A percentile compares a stretch with the other conserved stretches of the same genome.
Evolutionary conservation across 768 basidiomycete genomes (phyloP).

Genomic region (Phylloporus sp.): DNA sequence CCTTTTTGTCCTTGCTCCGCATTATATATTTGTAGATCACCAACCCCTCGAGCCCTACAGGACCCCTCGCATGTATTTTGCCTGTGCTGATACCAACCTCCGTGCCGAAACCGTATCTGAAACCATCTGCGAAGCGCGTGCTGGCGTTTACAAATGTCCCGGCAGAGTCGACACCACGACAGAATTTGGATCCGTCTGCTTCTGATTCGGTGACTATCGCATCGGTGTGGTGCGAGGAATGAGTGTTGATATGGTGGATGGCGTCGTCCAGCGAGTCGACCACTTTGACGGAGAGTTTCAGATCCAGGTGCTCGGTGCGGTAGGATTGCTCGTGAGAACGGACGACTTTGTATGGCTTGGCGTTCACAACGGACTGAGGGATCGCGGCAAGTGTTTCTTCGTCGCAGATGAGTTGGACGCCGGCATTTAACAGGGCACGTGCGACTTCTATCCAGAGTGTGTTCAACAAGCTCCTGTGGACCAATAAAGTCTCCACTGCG

Average conservation of each 20-base stretch:
- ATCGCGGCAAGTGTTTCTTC: slow-evolving; percentile 55
- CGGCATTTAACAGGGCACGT: slow-evolving; percentile 56
- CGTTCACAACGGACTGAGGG: slow-evolving; percentile 30
- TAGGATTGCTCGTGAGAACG: slow-evolving; percentile 62
- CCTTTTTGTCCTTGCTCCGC: slow-evolving; percentile 63
- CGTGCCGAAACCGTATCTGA: slow-evolving; percentile 94
- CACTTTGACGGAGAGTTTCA: slow-evolving; percentile 75
- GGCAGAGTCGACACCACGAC: slow-evolving; percentile 84
- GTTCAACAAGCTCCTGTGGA: slow-evolving; percentile 68
- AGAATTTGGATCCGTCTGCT: slow-evolving; percentile 67
- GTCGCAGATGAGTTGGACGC: slow-evolving; percentile 82
- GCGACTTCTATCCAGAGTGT: slow-evolving; percentile 84
- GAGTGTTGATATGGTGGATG: slow-evolving; percentile 83
- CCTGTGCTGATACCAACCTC: slow-evolving; percentile 98
- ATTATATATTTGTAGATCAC: slow-evolving; percentile 97
- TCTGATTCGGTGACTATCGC: slow-evolving; percentile 79
- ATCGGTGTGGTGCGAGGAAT: slow-evolving; percentile 96
- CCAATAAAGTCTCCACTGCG: slow-evolving; percentile 79
- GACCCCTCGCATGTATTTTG: slow-evolving; percentile 92
- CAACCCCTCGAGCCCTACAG: slow-evolving; percentile 89
- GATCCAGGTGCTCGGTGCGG: slow-evolving; percentile 81
- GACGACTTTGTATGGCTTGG: slow-evolving; percentile 45
- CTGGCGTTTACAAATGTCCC: slow-evolving; percentile 94
- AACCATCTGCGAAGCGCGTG: slow-evolving; percentile 95
- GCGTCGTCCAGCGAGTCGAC: slow-evolving; percentile 70